These are phyloP conservation scores for Chaetomiaceae sp. DNA, from an alignment of 2,329 filamentous ascomycete species.

Conservation along the genomic window DNA sequence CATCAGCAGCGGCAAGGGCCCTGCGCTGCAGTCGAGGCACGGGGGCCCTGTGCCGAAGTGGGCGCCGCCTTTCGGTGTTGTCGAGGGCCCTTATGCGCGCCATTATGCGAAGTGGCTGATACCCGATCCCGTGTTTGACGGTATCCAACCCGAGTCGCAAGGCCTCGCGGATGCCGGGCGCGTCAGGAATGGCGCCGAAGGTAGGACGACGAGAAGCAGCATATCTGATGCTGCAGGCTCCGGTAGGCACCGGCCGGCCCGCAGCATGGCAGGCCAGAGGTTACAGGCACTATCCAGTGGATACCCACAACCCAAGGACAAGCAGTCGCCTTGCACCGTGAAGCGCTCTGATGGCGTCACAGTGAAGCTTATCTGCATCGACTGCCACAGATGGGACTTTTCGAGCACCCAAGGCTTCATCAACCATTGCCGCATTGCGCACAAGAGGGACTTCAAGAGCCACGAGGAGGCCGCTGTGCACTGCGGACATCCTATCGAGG, in stretches of 20 bases:
- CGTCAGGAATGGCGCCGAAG: slow-evolving; percentile 53
- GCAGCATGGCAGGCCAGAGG: slow-evolving; percentile 54
- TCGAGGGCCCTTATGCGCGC: slow-evolving; percentile 86
- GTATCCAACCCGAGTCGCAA: slow-evolving; percentile 47
- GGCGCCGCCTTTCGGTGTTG: slow-evolving; percentile 85
- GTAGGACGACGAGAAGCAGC: slow-evolving; percentile 75
- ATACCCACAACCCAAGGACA: slow-evolving; percentile 71
- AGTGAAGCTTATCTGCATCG: slow-evolving; percentile 85
- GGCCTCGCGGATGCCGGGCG: slow-evolving; percentile 41
- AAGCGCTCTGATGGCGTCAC: slow-evolving; percentile 80
- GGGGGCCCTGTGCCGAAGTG: slow-evolving; percentile 67
- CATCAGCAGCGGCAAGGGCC: slow-evolving; percentile 70
- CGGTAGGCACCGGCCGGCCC: slow-evolving; percentile 48
- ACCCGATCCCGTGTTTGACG: slow-evolving; percentile 82
- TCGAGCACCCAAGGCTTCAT: slow-evolving; percentile 98
- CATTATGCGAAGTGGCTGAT: slow-evolving; percentile 97
- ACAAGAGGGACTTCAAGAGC: slow-evolving; percentile 89
- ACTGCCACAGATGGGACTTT: slow-evolving; percentile 87
- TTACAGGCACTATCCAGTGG: slow-evolving; percentile 66
- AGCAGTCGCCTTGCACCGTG: slow-evolving; percentile 76
- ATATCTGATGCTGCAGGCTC: slow-evolving; percentile 49
- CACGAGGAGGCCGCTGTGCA: slow-evolving; percentile 90
- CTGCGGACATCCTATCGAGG: slow-evolving; percentile 78
- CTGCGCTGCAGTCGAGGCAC: slow-evolving; percentile 57
- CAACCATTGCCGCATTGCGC: slow-evolving; percentile 96